phyloP scores from a whole-genome alignment of 1,284 basidiomycete species.

The Cryptococcus jaspeensis region DNA sequence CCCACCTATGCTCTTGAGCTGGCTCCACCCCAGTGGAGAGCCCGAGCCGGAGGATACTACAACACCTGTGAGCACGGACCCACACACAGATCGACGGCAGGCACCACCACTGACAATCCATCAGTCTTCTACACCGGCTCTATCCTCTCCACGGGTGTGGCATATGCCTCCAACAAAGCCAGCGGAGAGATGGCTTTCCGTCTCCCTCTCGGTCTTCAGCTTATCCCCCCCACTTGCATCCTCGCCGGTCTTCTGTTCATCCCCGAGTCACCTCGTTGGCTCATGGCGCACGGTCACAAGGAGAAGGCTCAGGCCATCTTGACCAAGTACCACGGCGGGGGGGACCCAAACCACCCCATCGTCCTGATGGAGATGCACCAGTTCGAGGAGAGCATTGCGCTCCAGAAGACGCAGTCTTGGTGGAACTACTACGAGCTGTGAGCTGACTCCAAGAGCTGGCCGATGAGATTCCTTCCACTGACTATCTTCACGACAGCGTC shows the following conservation, averaged over 20 bases:
- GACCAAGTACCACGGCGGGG: conserved; percentile 26
- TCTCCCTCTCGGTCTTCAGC: conserved; percentile 40
- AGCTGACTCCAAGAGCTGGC: not conserved
- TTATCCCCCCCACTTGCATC: conserved; percentile 39
- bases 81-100: not conserved
- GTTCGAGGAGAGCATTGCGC: conserved; percentile 24
- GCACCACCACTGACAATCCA: not conserved
- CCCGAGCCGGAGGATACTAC: conserved; percentile 22
- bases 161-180: conserved; percentile 24
- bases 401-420: conserved; percentile 56
- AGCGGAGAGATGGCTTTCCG: conserved; percentile 21
- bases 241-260: conserved; percentile 23
- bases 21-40: conserved; percentile 23
- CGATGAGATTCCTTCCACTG: not conserved
- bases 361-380: conserved; percentile 26
- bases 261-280: conserved; percentile 33
- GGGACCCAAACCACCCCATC: conserved; percentile 23
- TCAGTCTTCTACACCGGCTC: conserved; percentile 26
- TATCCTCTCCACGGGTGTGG: conserved; percentile 24
- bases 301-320: conserved; percentile 24
- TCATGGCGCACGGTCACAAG: conserved; percentile 15
- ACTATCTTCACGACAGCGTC: conserved; percentile 4
- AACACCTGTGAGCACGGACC: conserved; percentile 13
- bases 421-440: conserved; percentile 43
- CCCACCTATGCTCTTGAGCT: conserved; percentile 21